Evolutionary conservation across 1,284 basidiomycete genomes (phyloP).

Genomic region (Tilletia caries): DNA sequence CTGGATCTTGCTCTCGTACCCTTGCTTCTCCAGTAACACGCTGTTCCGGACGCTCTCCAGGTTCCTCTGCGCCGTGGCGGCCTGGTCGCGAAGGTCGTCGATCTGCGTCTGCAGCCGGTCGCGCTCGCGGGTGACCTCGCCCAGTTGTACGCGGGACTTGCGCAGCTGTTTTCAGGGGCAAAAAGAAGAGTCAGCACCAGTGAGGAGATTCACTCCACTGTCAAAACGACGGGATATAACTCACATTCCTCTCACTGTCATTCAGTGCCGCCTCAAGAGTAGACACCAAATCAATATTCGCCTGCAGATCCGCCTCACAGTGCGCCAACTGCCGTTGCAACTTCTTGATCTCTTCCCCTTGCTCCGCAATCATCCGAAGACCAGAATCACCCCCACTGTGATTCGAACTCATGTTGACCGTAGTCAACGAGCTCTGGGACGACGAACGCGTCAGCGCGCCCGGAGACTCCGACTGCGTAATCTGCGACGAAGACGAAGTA

Average conservation of each 20-base stretch:
- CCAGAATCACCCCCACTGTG: slow-evolving; percentile 24
- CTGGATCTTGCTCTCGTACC: slow-evolving; percentile 39
- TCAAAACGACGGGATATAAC: neutral
- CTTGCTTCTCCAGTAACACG: slow-evolving; percentile 40
- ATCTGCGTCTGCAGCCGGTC: slow-evolving; percentile 35
- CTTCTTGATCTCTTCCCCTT: slow-evolving; percentile 75
- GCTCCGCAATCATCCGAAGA: slow-evolving; percentile 64
- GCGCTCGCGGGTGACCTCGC: slow-evolving; percentile 43
- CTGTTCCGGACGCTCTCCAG: slow-evolving; percentile 40
- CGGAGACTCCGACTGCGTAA: slow-evolving; percentile 42
- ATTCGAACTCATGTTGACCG: slow-evolving; percentile 13
- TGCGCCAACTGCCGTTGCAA: slow-evolving; percentile 85
- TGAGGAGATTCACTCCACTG: too few relatives aligned
- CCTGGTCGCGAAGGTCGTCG: slow-evolving; percentile 38
- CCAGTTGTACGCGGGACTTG: slow-evolving; percentile 46
- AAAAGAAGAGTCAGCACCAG: neutral
- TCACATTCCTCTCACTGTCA: slow-evolving; percentile 40
- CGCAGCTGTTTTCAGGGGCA: slow-evolving; percentile 22
- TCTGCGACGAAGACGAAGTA: slow-evolving; percentile 32
- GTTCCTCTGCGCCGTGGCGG: slow-evolving; percentile 36
- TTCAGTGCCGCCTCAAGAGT: slow-evolving; percentile 45
- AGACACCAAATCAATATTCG: slow-evolving; percentile 81
- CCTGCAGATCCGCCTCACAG: slow-evolving; percentile 82
- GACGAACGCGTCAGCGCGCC: slow-evolving; percentile 38
- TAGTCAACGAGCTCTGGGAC: slow-evolving; percentile 28